Evolutionary conservation across 208 protist genomes (phyloP), one percentile per base, ranked within the genome.

Genomic region (Trypanosoma congolense): DNA sequence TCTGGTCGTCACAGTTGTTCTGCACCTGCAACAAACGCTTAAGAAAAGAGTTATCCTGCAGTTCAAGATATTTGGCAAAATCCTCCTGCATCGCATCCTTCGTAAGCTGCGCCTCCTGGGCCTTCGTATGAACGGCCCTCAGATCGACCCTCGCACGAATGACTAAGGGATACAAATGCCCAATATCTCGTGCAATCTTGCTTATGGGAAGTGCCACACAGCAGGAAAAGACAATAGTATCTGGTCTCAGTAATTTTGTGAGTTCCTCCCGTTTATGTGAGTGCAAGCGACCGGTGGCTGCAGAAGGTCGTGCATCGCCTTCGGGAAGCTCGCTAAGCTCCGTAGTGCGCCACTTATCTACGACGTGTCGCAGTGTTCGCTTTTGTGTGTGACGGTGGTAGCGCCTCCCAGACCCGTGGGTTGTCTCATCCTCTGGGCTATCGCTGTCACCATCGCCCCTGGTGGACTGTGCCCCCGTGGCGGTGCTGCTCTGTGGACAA

Each of bases 181-280:
- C 65, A 21, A 91, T 53, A n/a, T 80, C 60, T 41, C 56, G 24
- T 9, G 80, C 71, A n/a, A 91, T 70, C 46, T 83, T 87, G 29
- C 56, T 60, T 21, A 30, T 56, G 2, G 68, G 66, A 33, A 80
- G 63, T 14, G 72, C 76, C 1, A 77, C 71, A 51, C 85, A 71
- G 28, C 73, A 82, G 19, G 75, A 87, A 49, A 89, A 61, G 45
- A 92, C 54, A 44, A 92, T 35, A 10, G 78, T 69, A 30, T 61
- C 72, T 9, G 66, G 65, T 14, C 47, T 54, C 19, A 83, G 31
- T 10, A 67, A 25, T 26, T 26, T 0, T 45, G 61, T 67, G 26
- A 48, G 18, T 8, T 8, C 10, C n/a, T n/a, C 21, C 5, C 6
- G 10, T 9, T 25, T 24, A 8, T 6, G 26, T 18, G 45, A 42